A percentile compares a stretch with the other conserved stretches of the same genome.
These are phyloP conservation scores for Rubroboletus pulcherrimus DNA, from an alignment of 768 basidiomycete species.

Conservation along the genomic window DNA sequence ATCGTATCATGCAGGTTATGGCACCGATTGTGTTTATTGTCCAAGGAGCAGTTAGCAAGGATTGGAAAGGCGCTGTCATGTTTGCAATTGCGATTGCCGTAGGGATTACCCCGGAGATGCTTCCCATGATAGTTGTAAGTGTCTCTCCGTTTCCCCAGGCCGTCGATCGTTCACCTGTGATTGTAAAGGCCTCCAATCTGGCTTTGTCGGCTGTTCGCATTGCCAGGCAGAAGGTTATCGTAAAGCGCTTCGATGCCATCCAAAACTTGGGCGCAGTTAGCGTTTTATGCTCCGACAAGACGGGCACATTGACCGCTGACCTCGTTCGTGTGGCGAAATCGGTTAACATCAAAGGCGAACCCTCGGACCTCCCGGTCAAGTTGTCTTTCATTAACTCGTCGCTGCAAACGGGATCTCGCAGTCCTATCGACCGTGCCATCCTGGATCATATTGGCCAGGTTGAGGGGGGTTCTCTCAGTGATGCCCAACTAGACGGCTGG, in stretches of 20 bases:
- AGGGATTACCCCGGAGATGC: slow-evolving; percentile 32
- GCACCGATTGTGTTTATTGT: slow-evolving; percentile 29
- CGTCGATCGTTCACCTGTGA: slow-evolving; percentile 22
- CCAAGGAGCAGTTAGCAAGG: slow-evolving; percentile 30
- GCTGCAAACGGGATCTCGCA: slow-evolving; percentile 34
- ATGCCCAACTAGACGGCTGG: slow-evolving; percentile 19
- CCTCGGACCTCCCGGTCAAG: slow-evolving; percentile 23
- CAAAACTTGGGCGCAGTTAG: slow-evolving; percentile 58
- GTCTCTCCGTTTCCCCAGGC: not conserved
- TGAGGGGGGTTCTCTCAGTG: slow-evolving; percentile 9
- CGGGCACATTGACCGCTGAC: slow-evolving; percentile 52
- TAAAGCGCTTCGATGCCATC: slow-evolving; percentile 59
- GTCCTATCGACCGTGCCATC: slow-evolving; percentile 34
- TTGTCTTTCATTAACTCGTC: slow-evolving; percentile 32
- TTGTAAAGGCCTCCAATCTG: slow-evolving; percentile 54
- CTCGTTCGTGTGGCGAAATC: slow-evolving; percentile 36
- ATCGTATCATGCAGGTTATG: slow-evolving; percentile 22
- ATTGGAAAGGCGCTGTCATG: slow-evolving; percentile 31
- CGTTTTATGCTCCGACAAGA: slow-evolving; percentile 60
- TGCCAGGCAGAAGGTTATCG: slow-evolving; percentile 56
- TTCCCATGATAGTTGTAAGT: slow-evolving; percentile 33
- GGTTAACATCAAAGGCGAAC: slow-evolving; percentile 19
- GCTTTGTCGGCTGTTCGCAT: slow-evolving; percentile 55
- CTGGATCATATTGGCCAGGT: slow-evolving; percentile 24
- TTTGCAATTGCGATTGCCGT: slow-evolving; percentile 31